These are phyloP conservation scores for Dillenia suffruticosa DNA, from an alignment of 164 flowering plant species.

Conservation along the genomic window DNA sequence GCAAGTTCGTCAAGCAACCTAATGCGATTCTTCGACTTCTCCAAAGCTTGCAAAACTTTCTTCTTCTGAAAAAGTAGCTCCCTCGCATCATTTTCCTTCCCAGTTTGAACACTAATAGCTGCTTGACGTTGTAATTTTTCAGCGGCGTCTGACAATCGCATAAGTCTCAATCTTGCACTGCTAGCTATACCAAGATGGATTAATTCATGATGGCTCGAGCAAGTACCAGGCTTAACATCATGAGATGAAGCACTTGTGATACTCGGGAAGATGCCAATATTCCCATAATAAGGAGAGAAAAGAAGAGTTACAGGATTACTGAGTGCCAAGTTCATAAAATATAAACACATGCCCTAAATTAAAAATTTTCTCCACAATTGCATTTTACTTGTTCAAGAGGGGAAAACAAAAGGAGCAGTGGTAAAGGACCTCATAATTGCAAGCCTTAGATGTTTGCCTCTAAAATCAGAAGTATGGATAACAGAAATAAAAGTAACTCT, in stretches of 20 bases:
- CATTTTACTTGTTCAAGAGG: too few relatives aligned
- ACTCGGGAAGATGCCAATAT: too few relatives aligned
- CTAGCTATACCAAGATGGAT: constrained; percentile 39
- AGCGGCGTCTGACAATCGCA: constrained; percentile 76
- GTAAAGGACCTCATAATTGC: too few relatives aligned
- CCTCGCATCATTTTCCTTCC: constrained; percentile 72
- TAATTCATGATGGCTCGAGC: too few relatives aligned
- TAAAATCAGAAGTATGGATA: too few relatives aligned
- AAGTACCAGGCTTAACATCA: too few relatives aligned
- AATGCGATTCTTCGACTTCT: constrained; percentile 63
- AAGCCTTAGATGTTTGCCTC: too few relatives aligned
- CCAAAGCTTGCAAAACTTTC: constrained; percentile 77
- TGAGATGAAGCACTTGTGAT: too few relatives aligned
- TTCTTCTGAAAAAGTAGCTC: constrained; percentile 74
- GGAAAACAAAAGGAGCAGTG: too few relatives aligned
- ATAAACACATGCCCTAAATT: too few relatives aligned
- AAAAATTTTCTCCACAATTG: too few relatives aligned
- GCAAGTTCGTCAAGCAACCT: constrained; percentile 69
- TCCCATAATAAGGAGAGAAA: background rate
- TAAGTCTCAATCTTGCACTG: constrained; percentile 63
- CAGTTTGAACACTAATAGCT: constrained; percentile 47
- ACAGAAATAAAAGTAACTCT: too few relatives aligned
- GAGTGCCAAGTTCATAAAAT: background rate
- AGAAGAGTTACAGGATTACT: background rate
- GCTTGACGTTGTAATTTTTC: constrained; percentile 72